A percentile compares a stretch with the other conserved stretches of the same genome.
Evolutionary conservation across 805 yeast species (phyloP).

Genomic region (Yarrowia sp.): DNA sequence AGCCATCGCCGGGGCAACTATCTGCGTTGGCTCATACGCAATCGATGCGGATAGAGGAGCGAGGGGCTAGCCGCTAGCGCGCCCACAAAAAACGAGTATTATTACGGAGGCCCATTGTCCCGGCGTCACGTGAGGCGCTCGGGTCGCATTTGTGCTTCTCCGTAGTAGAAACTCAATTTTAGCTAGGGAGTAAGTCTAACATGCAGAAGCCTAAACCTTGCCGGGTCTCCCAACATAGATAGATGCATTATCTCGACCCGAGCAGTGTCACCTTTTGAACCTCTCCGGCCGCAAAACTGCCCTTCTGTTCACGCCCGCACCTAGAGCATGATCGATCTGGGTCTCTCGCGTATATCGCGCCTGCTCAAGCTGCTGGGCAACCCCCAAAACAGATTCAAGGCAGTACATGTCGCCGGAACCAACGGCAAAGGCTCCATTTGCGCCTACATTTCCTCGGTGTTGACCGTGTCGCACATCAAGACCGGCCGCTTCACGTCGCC

Average conservation of each 20-base stretch:
- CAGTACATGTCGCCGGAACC: conserved; percentile 93
- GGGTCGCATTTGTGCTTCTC: not conserved
- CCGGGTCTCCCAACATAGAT: conserved; percentile 1
- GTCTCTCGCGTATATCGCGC: conserved; percentile 50
- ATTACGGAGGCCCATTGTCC: no score
- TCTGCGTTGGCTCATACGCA: no score
- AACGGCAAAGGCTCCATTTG: conserved; percentile 96
- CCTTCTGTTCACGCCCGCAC: no score
- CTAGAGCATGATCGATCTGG: conserved; percentile 49
- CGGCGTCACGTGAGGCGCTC: not conserved
- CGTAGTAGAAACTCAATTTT: not conserved
- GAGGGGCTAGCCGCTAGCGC: no score
- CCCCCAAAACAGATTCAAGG: conserved; percentile 63
- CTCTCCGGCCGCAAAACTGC: no score
- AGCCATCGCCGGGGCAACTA: no score
- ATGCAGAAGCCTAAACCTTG: conserved; percentile 9
- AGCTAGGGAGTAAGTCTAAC: not conserved
- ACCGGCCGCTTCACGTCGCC: conserved; percentile 90
- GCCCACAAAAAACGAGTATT: no score
- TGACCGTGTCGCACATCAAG: conserved; percentile 48
- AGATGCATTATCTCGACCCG: not conserved
- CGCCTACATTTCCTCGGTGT: conserved; percentile 68
- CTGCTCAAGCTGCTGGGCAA: conserved; percentile 56
- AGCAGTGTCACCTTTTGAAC: not conserved
- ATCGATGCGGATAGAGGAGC: no score